phyloP scores from a whole-genome alignment of 2,329 filamentous ascomycete genomes.

The Pseudogymnoascus sp. region DNA sequence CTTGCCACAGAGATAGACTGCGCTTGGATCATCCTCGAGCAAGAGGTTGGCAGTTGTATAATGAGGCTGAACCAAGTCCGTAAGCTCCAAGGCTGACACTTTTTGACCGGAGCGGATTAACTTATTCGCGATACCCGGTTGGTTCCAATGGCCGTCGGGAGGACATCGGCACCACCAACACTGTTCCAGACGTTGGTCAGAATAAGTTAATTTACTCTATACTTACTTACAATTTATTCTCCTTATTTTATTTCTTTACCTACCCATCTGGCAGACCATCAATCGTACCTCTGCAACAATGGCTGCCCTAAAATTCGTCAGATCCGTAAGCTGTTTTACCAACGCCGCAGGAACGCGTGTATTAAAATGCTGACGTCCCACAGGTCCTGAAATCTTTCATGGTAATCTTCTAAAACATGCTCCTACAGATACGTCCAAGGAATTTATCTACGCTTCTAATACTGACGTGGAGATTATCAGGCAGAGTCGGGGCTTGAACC shows the following conservation, averaged over 20 bases:
- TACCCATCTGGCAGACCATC: neutral
- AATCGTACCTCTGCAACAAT: constrained; percentile 26
- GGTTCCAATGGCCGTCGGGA: neutral
- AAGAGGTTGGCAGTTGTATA: neutral
- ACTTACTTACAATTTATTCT: neutral
- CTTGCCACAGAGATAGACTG: neutral
- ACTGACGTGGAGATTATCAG: constrained; percentile 13
- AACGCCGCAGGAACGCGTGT: constrained; percentile 5
- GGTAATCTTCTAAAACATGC: constrained; percentile 29
- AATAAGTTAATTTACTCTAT: constrained; percentile 2
- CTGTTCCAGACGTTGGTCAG: neutral
- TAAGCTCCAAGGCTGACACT: constrained; percentile 1
- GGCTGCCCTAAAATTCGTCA: constrained; percentile 53
- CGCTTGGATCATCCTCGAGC: constrained; percentile 5
- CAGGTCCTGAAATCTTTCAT: constrained; percentile 83
- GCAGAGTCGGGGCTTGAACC: constrained; percentile 77
- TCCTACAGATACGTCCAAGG: neutral
- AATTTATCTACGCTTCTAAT: neutral
- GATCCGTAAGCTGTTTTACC: constrained; percentile 42
- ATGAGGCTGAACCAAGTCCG: neutral
- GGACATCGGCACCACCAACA: neutral
- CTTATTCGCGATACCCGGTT: neutral
- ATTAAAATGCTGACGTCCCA: constrained; percentile 9
- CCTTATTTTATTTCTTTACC: neutral
- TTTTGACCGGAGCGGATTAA: constrained; percentile 1